A percentile compares a stretch with the other conserved stretches of the same genome.
Evolutionary conservation across 75 land plant species (phyloP).

Genomic region (Chamaecyparis obtusa): DNA sequence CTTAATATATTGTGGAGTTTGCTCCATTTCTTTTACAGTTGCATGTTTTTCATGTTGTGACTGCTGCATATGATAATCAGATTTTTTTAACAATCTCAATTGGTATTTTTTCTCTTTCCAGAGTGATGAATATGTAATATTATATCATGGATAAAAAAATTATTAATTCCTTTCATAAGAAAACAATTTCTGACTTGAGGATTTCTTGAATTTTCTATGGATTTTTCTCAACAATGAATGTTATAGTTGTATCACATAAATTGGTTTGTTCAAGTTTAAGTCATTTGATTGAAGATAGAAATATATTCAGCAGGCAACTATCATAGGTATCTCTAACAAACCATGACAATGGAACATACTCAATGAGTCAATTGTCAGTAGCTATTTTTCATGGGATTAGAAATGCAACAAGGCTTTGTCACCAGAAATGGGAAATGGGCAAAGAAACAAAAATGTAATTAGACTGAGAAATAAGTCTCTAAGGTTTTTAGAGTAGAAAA

Average conservation of each 20-base stretch:
- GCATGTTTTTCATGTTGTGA: not conserved
- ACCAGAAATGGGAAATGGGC: not conserved
- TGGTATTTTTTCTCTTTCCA: not conserved
- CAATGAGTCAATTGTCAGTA: not conserved
- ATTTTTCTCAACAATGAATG: not conserved
- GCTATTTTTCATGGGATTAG: not conserved
- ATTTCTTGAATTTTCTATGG: not conserved
- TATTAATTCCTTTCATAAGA: not conserved
- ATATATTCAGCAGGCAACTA: not conserved
- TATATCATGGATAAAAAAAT: not conserved
- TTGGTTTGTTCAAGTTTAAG: not conserved
- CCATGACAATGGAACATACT: not conserved
- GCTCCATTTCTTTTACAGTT: not conserved
- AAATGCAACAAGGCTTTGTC: not conserved
- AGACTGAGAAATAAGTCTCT: not conserved
- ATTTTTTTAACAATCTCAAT: not conserved
- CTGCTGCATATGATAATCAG: conserved; percentile 15
- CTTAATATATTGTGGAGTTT: not conserved
- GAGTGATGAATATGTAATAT: not conserved
- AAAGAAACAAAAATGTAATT: not conserved
- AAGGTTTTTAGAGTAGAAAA: not conserved
- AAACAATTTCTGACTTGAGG: not conserved
- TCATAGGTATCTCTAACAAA: not conserved
- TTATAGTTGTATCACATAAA: not conserved
- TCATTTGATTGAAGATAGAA: not conserved